Base-by-base conservation (phyloP, 768 basidiomycete species). In the Rubroboletus satanas region DNA sequence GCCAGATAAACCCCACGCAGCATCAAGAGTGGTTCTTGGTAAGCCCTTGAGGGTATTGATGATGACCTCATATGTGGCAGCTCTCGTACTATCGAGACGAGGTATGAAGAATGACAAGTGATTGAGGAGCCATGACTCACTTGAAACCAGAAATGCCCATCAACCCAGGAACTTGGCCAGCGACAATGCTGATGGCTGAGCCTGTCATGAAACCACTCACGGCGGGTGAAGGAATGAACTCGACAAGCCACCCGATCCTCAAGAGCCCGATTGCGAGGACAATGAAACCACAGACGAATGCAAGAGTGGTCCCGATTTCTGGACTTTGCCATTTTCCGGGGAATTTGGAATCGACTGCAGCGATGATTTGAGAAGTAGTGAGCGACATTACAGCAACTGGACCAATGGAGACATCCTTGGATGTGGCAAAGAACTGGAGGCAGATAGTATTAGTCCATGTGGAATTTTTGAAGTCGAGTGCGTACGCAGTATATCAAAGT, bases 381-480 rank as follows among this genome's bases (percentile, higher is more conserved):
- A 97, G 80, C 2, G 93, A 95, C 94, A 99, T 97, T 68, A 99
- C 96, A 8, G 97, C 96, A 62, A 98, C 96, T 2, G 97, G 97
- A 47, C 97, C 97, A 62, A 99, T 98, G n/a, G 93, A 95, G 39
- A 99, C 91, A 77, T 99, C 97, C 72, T 98, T 98, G 29, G 92
- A 92, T 0, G 97, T 98, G 23, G 94, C 96, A 66, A 98, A 98
- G 74, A 97, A 82, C 88, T 92, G 59, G 38, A 36, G 42, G 41
- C 36, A 32, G 33, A 31, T 8, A 14, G n/a, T 5, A 17, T 61
- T 12, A 45, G 18, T 5, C 2, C 0, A 17, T 2, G 18, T 23
- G 6, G 12, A 5, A n/a, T 1, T 7, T 29, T 31, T 4, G 28
- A n/a, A 42, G 36, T 14, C 37, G 49, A 37, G 45, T 9, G 71